Evolutionary conservation across 176 grass and related monocot species (phyloP), one percentile per base, ranked within the genome.

Genomic region (Chrysopogon serrulatus): DNA sequence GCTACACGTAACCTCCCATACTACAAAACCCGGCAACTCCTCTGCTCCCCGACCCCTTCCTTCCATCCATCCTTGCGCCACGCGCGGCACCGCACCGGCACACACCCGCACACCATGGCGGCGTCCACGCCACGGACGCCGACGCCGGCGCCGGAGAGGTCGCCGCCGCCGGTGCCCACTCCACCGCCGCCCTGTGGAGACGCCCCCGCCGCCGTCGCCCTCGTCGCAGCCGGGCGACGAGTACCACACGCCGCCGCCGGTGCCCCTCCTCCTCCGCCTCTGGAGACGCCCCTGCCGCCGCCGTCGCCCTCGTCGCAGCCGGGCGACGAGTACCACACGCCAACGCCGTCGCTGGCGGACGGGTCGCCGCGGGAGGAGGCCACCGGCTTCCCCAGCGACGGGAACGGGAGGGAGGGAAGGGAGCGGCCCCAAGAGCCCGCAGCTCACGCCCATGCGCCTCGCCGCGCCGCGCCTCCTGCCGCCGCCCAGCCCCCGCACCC

Each of bases 281-380:
- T 77, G 24, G 45, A 79, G 39, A 42, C 77, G 12, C 37, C 84
- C 36, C 71, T 76, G 8, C 37, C 6, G 26, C 45, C 13, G 23
- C 54, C 85, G 51, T 65, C 81, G 26, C 47, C 9, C 15, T 24
- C 13, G 26, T 74, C 89, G 7, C 89, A 60, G 61, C 41, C 89
- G 14, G 77, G 73, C 13, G 86, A 83, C 21, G 86, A 83, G 19
- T 85, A 67, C 78, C 86, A 82, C 74, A 88, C 83, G 67, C 90
- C 86, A 16, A 19, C 86, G 41, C 86, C 68, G 23, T 87, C 89
- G 12, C 79, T 90, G 41, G 86, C 56, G 53, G 78, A 85, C 14
- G 54, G 77, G 71, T 79, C 76, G 37, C 76, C 77, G 41, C 61
- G 24, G 41, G 77, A 47, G 40, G 30, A 65, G 2, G 10, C 30